These are phyloP conservation scores for Annulohypoxylon bovei DNA, from an alignment of 495 filamentous ascomycete species.

Conservation along the genomic window DNA sequence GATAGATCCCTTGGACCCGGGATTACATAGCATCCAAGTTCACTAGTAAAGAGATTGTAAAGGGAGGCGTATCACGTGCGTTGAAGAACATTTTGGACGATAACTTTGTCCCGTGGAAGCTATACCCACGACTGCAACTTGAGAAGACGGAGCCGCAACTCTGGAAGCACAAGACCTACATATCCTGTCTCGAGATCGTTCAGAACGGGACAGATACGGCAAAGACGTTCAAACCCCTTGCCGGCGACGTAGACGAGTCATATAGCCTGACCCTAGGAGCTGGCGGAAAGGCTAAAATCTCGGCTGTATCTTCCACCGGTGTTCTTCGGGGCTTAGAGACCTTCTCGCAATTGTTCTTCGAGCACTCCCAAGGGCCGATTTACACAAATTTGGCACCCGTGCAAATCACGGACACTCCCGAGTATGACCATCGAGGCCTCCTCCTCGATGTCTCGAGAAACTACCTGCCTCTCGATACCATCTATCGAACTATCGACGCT, in stretches of 20 bases:
- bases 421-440: slow-evolving; percentile 76
- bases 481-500: slow-evolving; percentile 76
- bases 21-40: slow-evolving; percentile 52
- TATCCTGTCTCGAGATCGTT: slow-evolving; percentile 66
- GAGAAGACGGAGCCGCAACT: slow-evolving; percentile 68
- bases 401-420: slow-evolving; percentile 70
- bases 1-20: slow-evolving; percentile 55
- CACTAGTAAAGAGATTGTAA: slow-evolving; percentile 60
- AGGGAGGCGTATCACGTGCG: slow-evolving; percentile 57
- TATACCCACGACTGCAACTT: slow-evolving; percentile 65
- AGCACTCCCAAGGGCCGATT: slow-evolving; percentile 64
- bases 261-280: slow-evolving; percentile 69
- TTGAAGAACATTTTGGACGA: slow-evolving; percentile 65
- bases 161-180: slow-evolving; percentile 53
- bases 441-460: slow-evolving; percentile 77
- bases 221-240: slow-evolving; percentile 65
- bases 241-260: slow-evolving; percentile 74
- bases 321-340: slow-evolving; percentile 73
- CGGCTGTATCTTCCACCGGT: slow-evolving; percentile 70
- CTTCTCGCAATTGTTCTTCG: slow-evolving; percentile 79
- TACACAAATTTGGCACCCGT: slow-evolving; percentile 76
- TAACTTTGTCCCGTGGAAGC: slow-evolving; percentile 79
- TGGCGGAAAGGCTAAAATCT: slow-evolving; percentile 66
- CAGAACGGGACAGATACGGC: slow-evolving; percentile 65
- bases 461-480: slow-evolving; percentile 69